phyloP scores from a whole-genome alignment of 139 green algal genomes.

The Dunaliella sp. region DNA sequence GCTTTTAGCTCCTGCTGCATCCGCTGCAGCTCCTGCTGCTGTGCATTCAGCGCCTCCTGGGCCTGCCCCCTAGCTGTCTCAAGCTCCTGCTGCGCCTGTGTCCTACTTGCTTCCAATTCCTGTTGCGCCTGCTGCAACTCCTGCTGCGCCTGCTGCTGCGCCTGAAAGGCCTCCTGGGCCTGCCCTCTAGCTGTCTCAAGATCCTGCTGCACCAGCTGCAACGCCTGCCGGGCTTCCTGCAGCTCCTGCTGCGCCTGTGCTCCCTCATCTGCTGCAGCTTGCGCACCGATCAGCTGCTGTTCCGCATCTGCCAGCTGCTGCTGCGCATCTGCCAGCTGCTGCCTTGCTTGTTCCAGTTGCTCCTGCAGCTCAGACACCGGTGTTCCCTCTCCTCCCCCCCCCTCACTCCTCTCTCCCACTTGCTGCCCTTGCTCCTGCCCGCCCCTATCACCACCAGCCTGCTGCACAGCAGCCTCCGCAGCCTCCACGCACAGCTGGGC shows the following conservation, averaged over 20 bases:
- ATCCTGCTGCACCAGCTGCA: background rate
- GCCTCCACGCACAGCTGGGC: slow-evolving; percentile 18
- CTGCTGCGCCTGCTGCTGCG: background rate
- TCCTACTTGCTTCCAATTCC: background rate
- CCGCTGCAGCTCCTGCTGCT: background rate
- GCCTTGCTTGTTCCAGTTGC: background rate
- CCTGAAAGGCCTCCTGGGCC: background rate
- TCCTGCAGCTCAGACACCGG: background rate
- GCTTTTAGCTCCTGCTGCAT: background rate
- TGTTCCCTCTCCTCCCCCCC: background rate
- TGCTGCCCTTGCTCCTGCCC: background rate
- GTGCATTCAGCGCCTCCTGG: too few relatives aligned
- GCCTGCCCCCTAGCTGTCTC: background rate
- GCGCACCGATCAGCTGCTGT: background rate
- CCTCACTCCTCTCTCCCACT: background rate
- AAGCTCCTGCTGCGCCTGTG: background rate
- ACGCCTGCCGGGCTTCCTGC: background rate
- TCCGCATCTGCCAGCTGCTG: background rate
- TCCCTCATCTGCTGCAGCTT: slow-evolving; percentile 13
- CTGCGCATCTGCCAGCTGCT: background rate
- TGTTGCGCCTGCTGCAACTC: slow-evolving; percentile 9
- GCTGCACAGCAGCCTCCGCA: background rate
- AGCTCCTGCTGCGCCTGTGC: slow-evolving; percentile 15
- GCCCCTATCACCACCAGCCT: background rate
- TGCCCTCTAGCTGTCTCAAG: background rate